These are phyloP conservation scores for Labyrinthula sp. DNA, from an alignment of 352 stramenopile species.

Conservation along the genomic window DNA sequence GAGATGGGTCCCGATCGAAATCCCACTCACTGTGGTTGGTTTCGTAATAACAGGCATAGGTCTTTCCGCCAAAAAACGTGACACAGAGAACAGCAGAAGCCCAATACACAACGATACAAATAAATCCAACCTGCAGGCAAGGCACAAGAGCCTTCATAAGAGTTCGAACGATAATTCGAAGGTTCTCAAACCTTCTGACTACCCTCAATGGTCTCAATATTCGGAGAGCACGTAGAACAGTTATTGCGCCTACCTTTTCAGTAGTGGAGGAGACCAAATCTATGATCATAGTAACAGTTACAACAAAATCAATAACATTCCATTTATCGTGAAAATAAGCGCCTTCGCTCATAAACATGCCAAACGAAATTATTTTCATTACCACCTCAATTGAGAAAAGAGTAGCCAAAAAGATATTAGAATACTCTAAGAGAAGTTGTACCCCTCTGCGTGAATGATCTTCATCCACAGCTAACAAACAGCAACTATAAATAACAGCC, in stretches of 20 bases:
- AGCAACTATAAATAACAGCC: slow-evolving; percentile 50
- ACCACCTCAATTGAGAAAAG: slow-evolving; percentile 54
- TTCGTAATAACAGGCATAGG: slow-evolving; percentile 16
- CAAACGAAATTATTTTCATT: slow-evolving; percentile 49
- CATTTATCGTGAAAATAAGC: slow-evolving; percentile 54
- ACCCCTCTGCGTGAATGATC: no score
- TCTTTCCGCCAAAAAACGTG: slow-evolving; percentile 11
- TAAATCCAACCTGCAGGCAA: slow-evolving; percentile 12
- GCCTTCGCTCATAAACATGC: slow-evolving; percentile 28
- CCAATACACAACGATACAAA: slow-evolving; percentile 17
- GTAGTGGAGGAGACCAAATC: slow-evolving; percentile 1
- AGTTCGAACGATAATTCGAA: slow-evolving; percentile 27
- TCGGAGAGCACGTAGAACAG: slow-evolving; percentile 26
- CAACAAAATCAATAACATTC: slow-evolving; percentile 62
- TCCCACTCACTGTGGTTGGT: slow-evolving; percentile 7
- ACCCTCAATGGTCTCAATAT: slow-evolving; percentile 18
- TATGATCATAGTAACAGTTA: slow-evolving; percentile 39
- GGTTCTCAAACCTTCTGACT: slow-evolving; percentile 21
- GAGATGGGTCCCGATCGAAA: no score
- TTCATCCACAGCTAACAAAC: slow-evolving; percentile 45
- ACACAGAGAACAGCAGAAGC: slow-evolving; percentile 9
- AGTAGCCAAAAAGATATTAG: slow-evolving; percentile 51
- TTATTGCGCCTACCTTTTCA: slow-evolving; percentile 12
- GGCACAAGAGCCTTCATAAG: slow-evolving; percentile 17
- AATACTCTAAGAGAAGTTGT: slow-evolving; percentile 46